A percentile compares a stretch with the other conserved stretches of the same genome.
Conservation (phyloP, 2,329 filamentous ascomycete genomes). For the Verruconis gallopava region DNA sequence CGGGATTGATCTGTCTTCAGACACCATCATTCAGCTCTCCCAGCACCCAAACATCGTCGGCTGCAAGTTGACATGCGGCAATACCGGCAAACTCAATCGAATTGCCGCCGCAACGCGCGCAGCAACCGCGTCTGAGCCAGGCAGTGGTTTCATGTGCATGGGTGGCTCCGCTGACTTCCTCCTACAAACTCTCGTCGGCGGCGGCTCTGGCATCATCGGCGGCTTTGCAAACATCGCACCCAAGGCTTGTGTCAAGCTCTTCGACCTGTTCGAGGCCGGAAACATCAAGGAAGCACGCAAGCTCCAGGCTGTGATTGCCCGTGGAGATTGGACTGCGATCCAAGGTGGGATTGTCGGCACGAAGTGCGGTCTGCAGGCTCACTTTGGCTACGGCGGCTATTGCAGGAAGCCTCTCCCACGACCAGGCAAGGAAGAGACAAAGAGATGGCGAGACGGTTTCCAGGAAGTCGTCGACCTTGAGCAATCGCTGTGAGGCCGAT, state of each 20-base stretch:
- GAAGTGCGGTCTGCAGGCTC: constrained; percentile 50
- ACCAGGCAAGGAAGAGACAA: constrained; percentile 30
- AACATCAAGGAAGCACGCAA: constrained; percentile 46
- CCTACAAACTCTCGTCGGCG: constrained; percentile 55
- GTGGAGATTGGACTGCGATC: constrained; percentile 57
- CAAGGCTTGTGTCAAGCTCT: constrained; percentile 48
- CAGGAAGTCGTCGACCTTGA: constrained; percentile 33
- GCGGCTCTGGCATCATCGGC: constrained; percentile 58
- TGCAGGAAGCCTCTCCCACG: constrained; percentile 44
- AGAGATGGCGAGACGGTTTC: constrained; percentile 30
- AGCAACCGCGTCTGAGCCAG: constrained; percentile 22
- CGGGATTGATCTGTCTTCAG: constrained; percentile 52
- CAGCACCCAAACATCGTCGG: constrained; percentile 54
- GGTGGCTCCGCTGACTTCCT: constrained; percentile 65
- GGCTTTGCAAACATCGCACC: constrained; percentile 61
- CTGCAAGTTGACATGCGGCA: constrained; percentile 57
- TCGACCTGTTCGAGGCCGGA: constrained; percentile 48
- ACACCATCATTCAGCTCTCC: constrained; percentile 46
- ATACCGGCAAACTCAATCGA: constrained; percentile 54
- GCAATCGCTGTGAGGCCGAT: constrained; percentile 16
- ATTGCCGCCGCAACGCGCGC: constrained; percentile 40
- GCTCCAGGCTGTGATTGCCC: constrained; percentile 52
- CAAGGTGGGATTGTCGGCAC: constrained; percentile 56
- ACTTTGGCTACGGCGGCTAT: constrained; percentile 52
- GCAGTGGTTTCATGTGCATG: constrained; percentile 53